Percentiles rank a stretch among this genome's conserved stretches.
These are phyloP conservation scores for Hamigera avellanea DNA, from an alignment of 495 filamentous ascomycete species.

Conservation along the genomic window DNA sequence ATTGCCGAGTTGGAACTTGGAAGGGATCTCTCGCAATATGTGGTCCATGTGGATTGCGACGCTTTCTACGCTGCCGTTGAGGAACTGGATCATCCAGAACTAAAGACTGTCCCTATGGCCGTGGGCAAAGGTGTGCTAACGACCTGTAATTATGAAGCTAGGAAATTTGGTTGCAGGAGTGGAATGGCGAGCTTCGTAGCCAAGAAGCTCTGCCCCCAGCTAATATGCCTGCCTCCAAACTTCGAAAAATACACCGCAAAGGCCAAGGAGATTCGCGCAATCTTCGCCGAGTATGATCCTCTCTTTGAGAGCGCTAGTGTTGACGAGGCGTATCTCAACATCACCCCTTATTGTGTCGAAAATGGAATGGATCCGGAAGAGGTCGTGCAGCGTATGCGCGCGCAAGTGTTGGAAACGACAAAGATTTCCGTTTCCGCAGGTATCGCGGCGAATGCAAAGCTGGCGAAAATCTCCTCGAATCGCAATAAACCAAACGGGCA, in stretches of 20 bases:
- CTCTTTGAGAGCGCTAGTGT: slow-evolving; percentile 87
- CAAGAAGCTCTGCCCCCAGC: slow-evolving; percentile 80
- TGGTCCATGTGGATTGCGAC: slow-evolving; percentile 95
- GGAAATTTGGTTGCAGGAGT: slow-evolving; percentile 80
- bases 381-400: slow-evolving; percentile 62
- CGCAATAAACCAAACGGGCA: slow-evolving; percentile 96
- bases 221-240: slow-evolving; percentile 73
- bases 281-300: slow-evolving; percentile 78
- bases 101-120: slow-evolving; percentile 83
- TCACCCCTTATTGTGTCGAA: slow-evolving; percentile 72
- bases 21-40: slow-evolving; percentile 70
- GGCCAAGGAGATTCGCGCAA: slow-evolving; percentile 72
- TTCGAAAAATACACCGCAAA: slow-evolving; percentile 89
- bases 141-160: slow-evolving; percentile 88
- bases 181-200: slow-evolving; percentile 97
- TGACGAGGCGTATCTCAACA: slow-evolving; percentile 94
- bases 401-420: slow-evolving; percentile 62
- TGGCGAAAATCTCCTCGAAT: slow-evolving; percentile 93
- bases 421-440: slow-evolving; percentile 88
- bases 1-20: slow-evolving; percentile 65
- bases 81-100: slow-evolving; percentile 79
- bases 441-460: slow-evolving; percentile 82
- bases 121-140: slow-evolving; percentile 88
- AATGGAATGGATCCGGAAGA: slow-evolving; percentile 59
- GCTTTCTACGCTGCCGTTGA: slow-evolving; percentile 97